phyloP scores from a whole-genome alignment of 495 filamentous ascomycete species.

The Bryoglossum gracile region DNA sequence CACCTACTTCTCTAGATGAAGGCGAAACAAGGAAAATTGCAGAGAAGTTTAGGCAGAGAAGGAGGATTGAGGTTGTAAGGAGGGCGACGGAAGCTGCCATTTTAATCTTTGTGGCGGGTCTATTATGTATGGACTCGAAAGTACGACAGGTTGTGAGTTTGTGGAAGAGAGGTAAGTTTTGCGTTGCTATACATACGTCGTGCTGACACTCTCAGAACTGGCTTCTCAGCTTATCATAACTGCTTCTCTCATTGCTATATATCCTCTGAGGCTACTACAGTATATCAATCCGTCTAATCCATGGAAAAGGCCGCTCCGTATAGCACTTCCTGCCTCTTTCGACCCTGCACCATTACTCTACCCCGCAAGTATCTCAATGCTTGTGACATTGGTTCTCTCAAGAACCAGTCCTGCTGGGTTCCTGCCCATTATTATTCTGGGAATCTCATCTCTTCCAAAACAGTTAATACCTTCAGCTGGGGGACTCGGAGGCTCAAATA shows the following conservation, averaged over 20 bases:
- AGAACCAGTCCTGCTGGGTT: constrained; percentile 47
- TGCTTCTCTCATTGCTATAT: constrained; percentile 37
- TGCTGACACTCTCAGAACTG: constrained; percentile 37
- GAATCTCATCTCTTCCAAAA: constrained; percentile 69
- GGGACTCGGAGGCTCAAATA: constrained; percentile 48
- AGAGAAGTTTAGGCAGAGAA: constrained; percentile 29
- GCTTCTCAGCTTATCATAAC: constrained; percentile 35
- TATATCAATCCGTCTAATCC: constrained; percentile 15
- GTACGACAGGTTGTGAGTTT: constrained; percentile 26
- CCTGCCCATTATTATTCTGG: constrained; percentile 72
- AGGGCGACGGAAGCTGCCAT: constrained; percentile 37
- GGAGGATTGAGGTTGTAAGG: constrained; percentile 39
- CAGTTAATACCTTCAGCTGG: constrained; percentile 57
- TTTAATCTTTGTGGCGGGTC: constrained; percentile 35
- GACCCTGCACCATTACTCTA: constrained; percentile 91
- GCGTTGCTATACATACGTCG: background rate
- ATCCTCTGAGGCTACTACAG: constrained; percentile 35
- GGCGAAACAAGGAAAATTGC: constrained; percentile 18
- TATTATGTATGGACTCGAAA: constrained; percentile 27
- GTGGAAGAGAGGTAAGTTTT: constrained; percentile 18
- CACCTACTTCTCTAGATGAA: constrained; percentile 1
- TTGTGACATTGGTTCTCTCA: constrained; percentile 72
- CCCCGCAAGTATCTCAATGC: constrained; percentile 65
- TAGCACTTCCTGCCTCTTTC: constrained; percentile 62
- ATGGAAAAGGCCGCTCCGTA: constrained; percentile 17